Conservation (phyloP, 1,284 basidiomycete species). For the Pseudozyma sp. region DNA sequence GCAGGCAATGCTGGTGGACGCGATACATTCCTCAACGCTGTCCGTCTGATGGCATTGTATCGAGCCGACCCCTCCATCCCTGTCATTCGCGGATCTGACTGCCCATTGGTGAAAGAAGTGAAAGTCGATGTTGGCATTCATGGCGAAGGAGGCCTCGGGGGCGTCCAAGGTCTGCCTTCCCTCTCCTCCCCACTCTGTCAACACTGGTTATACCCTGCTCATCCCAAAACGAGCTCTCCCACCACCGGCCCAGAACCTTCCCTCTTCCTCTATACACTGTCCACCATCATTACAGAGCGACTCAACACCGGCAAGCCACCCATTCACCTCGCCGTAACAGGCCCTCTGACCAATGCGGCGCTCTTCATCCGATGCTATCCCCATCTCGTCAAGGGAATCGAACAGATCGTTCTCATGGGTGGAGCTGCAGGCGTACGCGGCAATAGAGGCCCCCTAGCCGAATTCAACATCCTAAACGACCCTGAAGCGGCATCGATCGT, state of each 20-base stretch:
- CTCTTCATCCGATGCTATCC: constrained; percentile 57
- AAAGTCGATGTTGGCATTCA: constrained; percentile 58
- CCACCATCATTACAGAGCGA: constrained; percentile 71
- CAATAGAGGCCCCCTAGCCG: constrained; percentile 55
- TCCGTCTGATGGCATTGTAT: constrained; percentile 52
- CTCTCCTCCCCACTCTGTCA: constrained; percentile 40
- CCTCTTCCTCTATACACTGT: constrained; percentile 52
- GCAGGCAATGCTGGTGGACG: constrained; percentile 56
- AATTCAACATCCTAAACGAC: constrained; percentile 65
- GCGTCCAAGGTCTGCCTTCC: constrained; percentile 53
- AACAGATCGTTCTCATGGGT: constrained; percentile 63
- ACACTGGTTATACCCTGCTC: constrained; percentile 32
- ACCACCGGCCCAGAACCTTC: constrained; percentile 41
- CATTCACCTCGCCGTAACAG: constrained; percentile 57
- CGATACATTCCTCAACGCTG: constrained; percentile 57
- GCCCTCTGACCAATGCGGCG: constrained; percentile 63
- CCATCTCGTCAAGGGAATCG: constrained; percentile 50
- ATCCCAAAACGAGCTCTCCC: constrained; percentile 38
- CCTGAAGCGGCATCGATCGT: constrained; percentile 62
- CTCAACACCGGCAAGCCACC: constrained; percentile 37
- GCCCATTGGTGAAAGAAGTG: constrained; percentile 49
- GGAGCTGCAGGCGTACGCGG: constrained; percentile 56
- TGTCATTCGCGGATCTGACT: constrained; percentile 59
- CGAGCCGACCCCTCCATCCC: constrained; percentile 41
- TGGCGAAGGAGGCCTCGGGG: constrained; percentile 60